A percentile compares a stretch with the other conserved stretches of the same genome.
Evolutionary conservation across 805 yeast genomes (phyloP).

Genomic region (Zygosaccharomyces bisporus): DNA sequence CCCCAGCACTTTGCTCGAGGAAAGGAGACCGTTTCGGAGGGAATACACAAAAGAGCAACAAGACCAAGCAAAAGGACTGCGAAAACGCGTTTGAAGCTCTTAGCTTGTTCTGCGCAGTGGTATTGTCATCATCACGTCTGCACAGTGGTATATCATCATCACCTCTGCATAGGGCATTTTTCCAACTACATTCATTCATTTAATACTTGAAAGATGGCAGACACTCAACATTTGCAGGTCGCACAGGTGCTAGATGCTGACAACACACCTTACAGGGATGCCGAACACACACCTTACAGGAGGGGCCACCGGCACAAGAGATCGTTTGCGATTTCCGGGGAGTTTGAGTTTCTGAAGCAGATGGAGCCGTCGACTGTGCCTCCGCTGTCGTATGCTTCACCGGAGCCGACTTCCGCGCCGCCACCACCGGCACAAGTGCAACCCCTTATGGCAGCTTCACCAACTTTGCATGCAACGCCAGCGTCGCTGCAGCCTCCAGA

Average conservation of each 20-base stretch:
- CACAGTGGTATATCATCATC: background rate
- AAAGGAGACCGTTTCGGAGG: constrained; percentile 3
- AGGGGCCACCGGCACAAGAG: constrained; percentile 75
- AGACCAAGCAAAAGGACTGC: background rate
- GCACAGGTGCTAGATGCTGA: constrained; percentile 13
- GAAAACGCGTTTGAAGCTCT: background rate
- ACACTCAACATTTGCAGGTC: constrained; percentile 21
- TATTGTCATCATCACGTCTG: constrained; percentile 1
- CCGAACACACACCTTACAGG: constrained; percentile 33
- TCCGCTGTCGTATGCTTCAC: constrained; percentile 16
- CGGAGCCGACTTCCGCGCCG: constrained; percentile 14
- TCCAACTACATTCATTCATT: constrained; percentile 19
- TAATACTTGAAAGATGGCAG: constrained; percentile 15
- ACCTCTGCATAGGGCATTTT: background rate
- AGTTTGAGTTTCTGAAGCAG: constrained; percentile 53
- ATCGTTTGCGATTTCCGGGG: constrained; percentile 87
- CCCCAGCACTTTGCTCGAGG: constrained; percentile 1
- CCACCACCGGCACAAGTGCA: background rate
- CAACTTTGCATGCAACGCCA: constrained; percentile 14
- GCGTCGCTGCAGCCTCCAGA: constrained; percentile 1
- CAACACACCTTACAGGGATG: constrained; percentile 34
- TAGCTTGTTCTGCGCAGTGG: background rate
- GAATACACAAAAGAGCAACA: background rate
- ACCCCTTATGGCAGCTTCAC: constrained; percentile 18
- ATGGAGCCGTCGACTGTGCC: constrained; percentile 18